Conservation (phyloP, 2,329 filamentous ascomycete species). For the Diplodia sapinea region DNA sequence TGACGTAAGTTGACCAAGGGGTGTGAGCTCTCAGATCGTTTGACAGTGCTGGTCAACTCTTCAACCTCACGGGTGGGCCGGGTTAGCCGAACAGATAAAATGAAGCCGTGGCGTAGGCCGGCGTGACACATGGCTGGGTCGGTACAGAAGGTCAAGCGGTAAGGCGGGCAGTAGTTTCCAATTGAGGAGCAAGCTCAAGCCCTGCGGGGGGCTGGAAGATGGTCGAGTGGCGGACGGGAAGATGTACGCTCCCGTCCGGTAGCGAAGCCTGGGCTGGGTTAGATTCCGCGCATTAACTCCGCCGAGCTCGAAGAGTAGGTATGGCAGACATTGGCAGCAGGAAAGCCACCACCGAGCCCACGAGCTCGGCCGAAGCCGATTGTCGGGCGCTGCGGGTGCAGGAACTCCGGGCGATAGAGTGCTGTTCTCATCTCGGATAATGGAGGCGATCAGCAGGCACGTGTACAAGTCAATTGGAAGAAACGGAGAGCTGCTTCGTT, state of each 20-base stretch:
- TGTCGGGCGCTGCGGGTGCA: neutral
- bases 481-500: neutral
- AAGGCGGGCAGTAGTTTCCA: neutral
- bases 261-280: neutral
- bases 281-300: conserved; percentile 9
- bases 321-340: neutral
- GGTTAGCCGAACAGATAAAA: neutral
- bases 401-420: neutral
- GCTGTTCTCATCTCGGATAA: neutral
- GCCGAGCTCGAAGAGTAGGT: neutral
- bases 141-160: neutral
- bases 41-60: neutral
- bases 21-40: neutral
- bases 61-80: neutral
- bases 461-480: neutral
- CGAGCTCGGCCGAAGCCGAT: conserved; percentile 12
- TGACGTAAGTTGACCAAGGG: neutral
- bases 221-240: conserved; percentile 1
- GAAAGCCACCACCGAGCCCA: neutral
- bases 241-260: conserved; percentile 9
- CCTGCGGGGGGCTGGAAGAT: neutral
- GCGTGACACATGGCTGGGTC: neutral
- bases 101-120: neutral
- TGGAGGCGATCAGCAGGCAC: conserved; percentile 3
- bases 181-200: neutral